Evolutionary conservation across 192 early-diverging fungal genomes (phyloP).

Genomic region (Anaeromyces robustus): DNA sequence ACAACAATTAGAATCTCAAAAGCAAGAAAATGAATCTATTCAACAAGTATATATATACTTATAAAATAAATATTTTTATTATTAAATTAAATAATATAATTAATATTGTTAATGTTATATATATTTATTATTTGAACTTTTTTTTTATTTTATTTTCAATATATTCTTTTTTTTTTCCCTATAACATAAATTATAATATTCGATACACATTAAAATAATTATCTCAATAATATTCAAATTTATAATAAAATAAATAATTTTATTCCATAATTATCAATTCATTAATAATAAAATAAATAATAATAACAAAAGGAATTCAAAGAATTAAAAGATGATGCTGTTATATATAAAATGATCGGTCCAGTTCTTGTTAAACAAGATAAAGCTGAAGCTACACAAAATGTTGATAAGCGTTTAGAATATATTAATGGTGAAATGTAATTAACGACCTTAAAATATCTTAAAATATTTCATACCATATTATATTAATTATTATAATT

Average conservation of each 20-base stretch:
- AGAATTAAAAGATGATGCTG: slow-evolving; percentile 57
- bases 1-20: slow-evolving; percentile 82
- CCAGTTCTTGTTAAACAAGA: slow-evolving; percentile 94
- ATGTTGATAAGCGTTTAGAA: slow-evolving; percentile 89
- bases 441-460: slow-evolving; percentile 1
- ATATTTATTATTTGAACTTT: no score
- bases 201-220: no score
- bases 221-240: no score
- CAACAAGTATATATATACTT: slow-evolving; percentile 34
- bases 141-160: no score
- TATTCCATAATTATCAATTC: not conserved
- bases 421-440: slow-evolving; percentile 80
- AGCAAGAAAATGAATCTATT: slow-evolving; percentile 89
- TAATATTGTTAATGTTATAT: no score
- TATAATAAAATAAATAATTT: no score
- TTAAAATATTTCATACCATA: no score
- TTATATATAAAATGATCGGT: slow-evolving; percentile 90
- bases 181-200: no score
- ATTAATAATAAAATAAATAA: not conserved
- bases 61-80: slow-evolving; percentile 1
- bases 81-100: no score
- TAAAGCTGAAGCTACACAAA: slow-evolving; percentile 58
- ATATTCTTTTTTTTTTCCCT: no score
- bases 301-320: slow-evolving; percentile 67
- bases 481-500: no score